Evolutionary conservation across 345 rosid genomes (phyloP).

Genomic region (Lumnitzera littorea): DNA sequence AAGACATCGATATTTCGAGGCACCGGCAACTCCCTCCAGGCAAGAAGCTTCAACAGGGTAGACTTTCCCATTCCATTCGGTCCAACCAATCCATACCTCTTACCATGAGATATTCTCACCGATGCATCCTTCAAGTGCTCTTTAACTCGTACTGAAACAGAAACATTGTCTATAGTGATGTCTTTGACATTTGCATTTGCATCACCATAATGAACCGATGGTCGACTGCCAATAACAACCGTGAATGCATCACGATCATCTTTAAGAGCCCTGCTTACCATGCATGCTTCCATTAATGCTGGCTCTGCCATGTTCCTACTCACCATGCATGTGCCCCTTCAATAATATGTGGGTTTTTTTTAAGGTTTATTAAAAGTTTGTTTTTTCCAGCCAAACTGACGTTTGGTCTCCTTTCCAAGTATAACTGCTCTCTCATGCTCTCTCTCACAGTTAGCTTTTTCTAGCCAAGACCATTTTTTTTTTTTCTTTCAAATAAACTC

Average conservation of each 20-base stretch:
- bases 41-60: conserved; percentile 83
- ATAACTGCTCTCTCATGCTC: too few species aligned
- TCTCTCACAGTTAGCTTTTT: too few species aligned
- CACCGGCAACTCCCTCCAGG: conserved; percentile 97
- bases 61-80: conserved; percentile 98
- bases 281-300: too few species aligned
- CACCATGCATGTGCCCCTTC: too few species aligned
- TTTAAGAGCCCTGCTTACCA: conserved; percentile 38
- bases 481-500: too few species aligned
- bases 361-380: too few species aligned
- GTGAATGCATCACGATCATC: conserved; percentile 96
- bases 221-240: conserved; percentile 81
- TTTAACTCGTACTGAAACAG: conserved; percentile 93
- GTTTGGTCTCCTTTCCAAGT: too few species aligned
- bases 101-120: conserved; percentile 90
- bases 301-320: too few species aligned
- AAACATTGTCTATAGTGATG: conserved; percentile 72
- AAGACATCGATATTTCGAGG: conserved; percentile 95
- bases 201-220: conserved; percentile 81
- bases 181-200: conserved; percentile 93
- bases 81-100: conserved; percentile 93
- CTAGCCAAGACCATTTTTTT: too few species aligned
- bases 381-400: too few species aligned
- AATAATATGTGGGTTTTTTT: too few species aligned
- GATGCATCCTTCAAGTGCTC: conserved; percentile 82